These are phyloP conservation scores for Bolboschoenoplectus hybrid DNA, from an alignment of 202 grass and related monocot species.

Conservation along the genomic window DNA sequence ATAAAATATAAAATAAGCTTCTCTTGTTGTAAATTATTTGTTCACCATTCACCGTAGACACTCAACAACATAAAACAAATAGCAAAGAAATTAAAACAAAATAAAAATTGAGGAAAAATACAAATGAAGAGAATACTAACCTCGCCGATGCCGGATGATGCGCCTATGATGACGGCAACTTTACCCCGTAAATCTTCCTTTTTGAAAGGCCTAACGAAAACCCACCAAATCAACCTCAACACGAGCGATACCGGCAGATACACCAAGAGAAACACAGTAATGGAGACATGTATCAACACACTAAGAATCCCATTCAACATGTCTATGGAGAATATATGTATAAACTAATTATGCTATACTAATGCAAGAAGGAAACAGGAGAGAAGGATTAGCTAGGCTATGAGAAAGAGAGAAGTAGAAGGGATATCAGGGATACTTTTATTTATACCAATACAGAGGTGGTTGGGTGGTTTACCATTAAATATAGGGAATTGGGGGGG, in stretches of 20 bases:
- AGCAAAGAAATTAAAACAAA: neutral
- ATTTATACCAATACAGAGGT: slow-evolving; percentile 1
- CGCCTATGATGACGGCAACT: slow-evolving; percentile 63
- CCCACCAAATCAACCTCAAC: slow-evolving; percentile 48
- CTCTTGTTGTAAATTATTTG: neutral
- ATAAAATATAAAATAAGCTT: neutral
- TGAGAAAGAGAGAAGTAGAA: neutral
- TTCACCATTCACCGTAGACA: neutral
- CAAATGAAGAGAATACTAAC: slow-evolving; percentile 14
- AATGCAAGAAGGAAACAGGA: neutral
- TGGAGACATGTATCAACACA: slow-evolving; percentile 42
- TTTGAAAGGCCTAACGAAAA: slow-evolving; percentile 49
- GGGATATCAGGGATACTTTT: neutral
- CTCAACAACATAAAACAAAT: neutral
- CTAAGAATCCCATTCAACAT: slow-evolving; percentile 40
- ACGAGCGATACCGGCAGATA: slow-evolving; percentile 53
- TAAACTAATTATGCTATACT: neutral
- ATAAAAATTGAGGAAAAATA: neutral
- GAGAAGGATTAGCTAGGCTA: neutral
- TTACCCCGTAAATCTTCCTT: slow-evolving; percentile 55
- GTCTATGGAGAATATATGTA: slow-evolving; percentile 38
- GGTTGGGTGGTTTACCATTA: slow-evolving; percentile 31
- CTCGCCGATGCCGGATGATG: slow-evolving; percentile 67
- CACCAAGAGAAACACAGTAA: slow-evolving; percentile 45
- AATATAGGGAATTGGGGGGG: neutral